Evolutionary conservation across 2,329 filamentous ascomycete genomes (phyloP).

Genomic region (Sclerotinia subarctica): DNA sequence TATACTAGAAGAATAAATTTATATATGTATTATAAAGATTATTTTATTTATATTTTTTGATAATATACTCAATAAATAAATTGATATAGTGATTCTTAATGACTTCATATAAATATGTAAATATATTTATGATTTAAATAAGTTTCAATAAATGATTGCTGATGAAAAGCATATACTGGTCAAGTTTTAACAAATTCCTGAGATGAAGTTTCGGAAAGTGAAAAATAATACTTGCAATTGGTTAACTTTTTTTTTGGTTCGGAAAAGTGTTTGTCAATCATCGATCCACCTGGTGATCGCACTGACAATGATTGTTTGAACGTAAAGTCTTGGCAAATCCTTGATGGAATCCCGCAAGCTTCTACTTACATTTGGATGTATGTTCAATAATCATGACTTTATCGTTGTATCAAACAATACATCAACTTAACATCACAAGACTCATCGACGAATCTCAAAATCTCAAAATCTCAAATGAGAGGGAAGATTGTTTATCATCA

Average conservation of each 20-base stretch:
- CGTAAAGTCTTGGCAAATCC: neutral
- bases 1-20: too few species aligned
- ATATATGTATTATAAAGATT: too few species aligned
- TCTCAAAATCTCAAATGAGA: neutral
- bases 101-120: too few species aligned
- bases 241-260: neutral
- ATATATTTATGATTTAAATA: too few species aligned
- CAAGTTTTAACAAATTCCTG: neutral
- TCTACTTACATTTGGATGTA: neutral
- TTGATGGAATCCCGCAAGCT: neutral
- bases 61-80: too few species aligned
- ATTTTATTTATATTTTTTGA: too few species aligned
- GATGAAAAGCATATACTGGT: neutral
- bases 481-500: neutral
- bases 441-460: neutral
- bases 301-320: constrained; percentile 8
- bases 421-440: neutral
- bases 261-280: constrained; percentile 4
- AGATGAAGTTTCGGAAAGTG: neutral
- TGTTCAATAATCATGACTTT: neutral
- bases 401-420: too few species aligned
- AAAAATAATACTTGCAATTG: neutral
- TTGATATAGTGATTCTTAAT: too few species aligned
- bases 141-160: too few species aligned
- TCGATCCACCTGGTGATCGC: neutral